These are phyloP conservation scores for Fragilariopsis cylindrus DNA, from an alignment of 108 stramenopile genomes.

Conservation along the genomic window DNA sequence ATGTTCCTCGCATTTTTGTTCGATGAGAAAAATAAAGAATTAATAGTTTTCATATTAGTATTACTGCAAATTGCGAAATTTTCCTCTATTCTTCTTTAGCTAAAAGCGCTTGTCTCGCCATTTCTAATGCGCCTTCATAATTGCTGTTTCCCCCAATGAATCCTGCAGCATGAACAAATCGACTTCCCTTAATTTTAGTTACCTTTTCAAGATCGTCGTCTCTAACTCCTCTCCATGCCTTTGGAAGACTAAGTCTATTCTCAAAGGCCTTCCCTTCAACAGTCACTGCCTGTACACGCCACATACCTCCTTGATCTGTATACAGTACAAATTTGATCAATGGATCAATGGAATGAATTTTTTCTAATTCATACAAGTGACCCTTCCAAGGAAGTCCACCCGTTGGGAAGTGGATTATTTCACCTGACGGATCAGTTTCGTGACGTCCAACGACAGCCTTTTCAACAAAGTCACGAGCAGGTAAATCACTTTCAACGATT, in stretches of 20 bases:
- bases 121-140: conserved; percentile 91
- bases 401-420: conserved; percentile 71
- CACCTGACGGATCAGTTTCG: conserved; percentile 76
- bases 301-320: conserved; percentile 87
- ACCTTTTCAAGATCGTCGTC: conserved; percentile 81
- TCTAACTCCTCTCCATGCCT: conserved; percentile 93
- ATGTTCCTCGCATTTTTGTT: too few relatives aligned
- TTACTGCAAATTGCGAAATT: too few relatives aligned
- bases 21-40: too few relatives aligned
- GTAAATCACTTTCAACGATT: conserved; percentile 90
- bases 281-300: conserved; percentile 99
- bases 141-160: conserved; percentile 98
- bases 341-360: conserved; percentile 50
- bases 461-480: conserved; percentile 87
- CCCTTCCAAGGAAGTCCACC: conserved; percentile 94
- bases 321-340: conserved; percentile 95
- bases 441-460: conserved; percentile 63
- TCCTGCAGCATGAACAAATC: conserved; percentile 96
- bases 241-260: conserved; percentile 86
- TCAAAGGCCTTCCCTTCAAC: conserved; percentile 89
- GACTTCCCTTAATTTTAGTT: conserved; percentile 85
- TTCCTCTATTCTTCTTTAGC: too few relatives aligned
- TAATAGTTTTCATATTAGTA: too few relatives aligned
- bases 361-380: conserved; percentile 94
- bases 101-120: conserved; percentile 80